Percentiles rank a stretch among this genome's conserved stretches.
Evolutionary conservation across 2,329 filamentous ascomycete genomes (phyloP).

Genomic region (Coniochaeta hoffmannii): DNA sequence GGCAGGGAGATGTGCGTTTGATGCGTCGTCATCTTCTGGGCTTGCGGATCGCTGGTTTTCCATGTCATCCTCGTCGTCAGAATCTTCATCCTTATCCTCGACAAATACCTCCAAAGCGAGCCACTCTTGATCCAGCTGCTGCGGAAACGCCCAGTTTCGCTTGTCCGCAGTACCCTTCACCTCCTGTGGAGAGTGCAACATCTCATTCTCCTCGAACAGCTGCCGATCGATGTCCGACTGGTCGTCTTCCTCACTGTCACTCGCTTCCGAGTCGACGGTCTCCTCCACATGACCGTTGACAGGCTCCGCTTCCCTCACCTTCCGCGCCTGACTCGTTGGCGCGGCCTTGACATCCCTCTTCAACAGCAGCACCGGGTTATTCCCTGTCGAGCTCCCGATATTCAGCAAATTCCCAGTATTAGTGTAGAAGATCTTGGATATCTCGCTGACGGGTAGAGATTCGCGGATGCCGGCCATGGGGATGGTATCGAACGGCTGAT

Average conservation of each 20-base stretch:
- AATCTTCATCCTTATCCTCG: constrained; percentile 19
- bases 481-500: constrained; percentile 31
- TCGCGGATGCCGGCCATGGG: constrained; percentile 41
- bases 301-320: constrained; percentile 10
- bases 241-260: constrained; percentile 18
- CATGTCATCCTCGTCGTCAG: constrained; percentile 15
- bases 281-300: background rate
- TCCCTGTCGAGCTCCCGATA: constrained; percentile 51
- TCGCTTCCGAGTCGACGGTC: background rate
- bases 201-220: constrained; percentile 28
- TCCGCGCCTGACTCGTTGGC: constrained; percentile 40
- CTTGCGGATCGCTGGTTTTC: background rate
- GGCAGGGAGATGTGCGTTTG: background rate
- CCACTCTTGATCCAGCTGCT: constrained; percentile 81
- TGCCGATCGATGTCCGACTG: constrained; percentile 41
- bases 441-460: constrained; percentile 44
- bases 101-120: constrained; percentile 78
- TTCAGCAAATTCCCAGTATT: constrained; percentile 86
- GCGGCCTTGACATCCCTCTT: constrained; percentile 63
- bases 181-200: constrained; percentile 3
- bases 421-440: constrained; percentile 90
- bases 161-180: constrained; percentile 12
- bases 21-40: background rate
- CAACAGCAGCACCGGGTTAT: constrained; percentile 66
- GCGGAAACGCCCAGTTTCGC: constrained; percentile 53